Evolutionary conservation across 148 eudicot species (phyloP).

Genomic region (Pharnaceum exiguum): DNA sequence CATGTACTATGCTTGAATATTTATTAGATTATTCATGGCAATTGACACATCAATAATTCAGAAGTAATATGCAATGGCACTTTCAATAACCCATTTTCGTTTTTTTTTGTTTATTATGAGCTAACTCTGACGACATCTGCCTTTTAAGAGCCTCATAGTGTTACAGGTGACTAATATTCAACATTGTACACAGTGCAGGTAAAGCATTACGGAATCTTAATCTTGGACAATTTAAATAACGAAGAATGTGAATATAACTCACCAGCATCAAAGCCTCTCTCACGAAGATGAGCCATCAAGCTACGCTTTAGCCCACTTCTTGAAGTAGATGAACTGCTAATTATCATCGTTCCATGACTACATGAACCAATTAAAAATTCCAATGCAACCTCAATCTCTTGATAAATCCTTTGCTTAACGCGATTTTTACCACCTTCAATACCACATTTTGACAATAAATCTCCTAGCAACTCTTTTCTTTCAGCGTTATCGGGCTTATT

Average conservation of each 20-base stretch:
- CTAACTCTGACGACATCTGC: too few relatives aligned
- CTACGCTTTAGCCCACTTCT: conserved; percentile 40
- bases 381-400: conserved; percentile 29
- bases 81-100: too few relatives aligned
- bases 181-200: too few relatives aligned
- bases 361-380: conserved; percentile 6
- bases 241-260: conserved; percentile 3
- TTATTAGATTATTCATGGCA: too few relatives aligned
- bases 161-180: too few relatives aligned
- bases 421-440: conserved; percentile 10
- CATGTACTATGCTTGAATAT: too few relatives aligned
- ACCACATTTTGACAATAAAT: conserved; percentile 30
- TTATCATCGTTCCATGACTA: background rate
- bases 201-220: background rate
- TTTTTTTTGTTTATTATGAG: too few relatives aligned
- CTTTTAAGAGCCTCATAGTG: too few relatives aligned
- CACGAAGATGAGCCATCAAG: conserved; percentile 48
- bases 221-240: too few relatives aligned
- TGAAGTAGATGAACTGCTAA: background rate
- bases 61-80: too few relatives aligned
- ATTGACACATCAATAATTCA: too few relatives aligned
- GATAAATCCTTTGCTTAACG: conserved; percentile 19
- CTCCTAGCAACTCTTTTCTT: conserved; percentile 29
- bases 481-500: conserved; percentile 18
- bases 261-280: conserved; percentile 72